These are phyloP conservation scores for Uronychia setigera DNA, from an alignment of 73 alveolate genomes.

Conservation along the genomic window DNA sequence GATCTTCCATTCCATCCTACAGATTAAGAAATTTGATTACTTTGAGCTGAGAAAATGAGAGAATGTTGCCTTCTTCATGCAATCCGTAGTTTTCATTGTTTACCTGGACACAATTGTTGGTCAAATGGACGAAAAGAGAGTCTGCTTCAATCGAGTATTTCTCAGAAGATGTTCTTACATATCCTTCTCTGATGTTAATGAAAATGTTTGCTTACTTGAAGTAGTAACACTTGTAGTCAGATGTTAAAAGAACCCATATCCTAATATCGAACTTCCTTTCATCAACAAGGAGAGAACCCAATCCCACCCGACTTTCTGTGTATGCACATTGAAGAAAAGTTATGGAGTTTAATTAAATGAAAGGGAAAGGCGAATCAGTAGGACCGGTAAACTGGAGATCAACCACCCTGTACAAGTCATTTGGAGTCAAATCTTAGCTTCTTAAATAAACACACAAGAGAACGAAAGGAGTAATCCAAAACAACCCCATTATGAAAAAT, in stretches of 20 bases:
- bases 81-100: neutral
- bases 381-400: no score
- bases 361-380: no score
- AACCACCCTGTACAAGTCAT: no score
- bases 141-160: conserved; percentile 39
- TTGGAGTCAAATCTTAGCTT: no score
- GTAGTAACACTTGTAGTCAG: conserved; percentile 43
- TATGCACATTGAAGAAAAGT: no score
- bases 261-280: conserved; percentile 76
- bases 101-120: conserved; percentile 77
- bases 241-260: conserved; percentile 59
- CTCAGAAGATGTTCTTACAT: conserved; percentile 32
- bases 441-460: no score
- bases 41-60: neutral
- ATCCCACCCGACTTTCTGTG: no score
- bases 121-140: conserved; percentile 77
- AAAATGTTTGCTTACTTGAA: conserved; percentile 8
- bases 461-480: no score
- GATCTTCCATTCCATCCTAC: neutral
- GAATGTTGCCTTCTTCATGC: conserved; percentile 43
- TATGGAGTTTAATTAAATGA: no score
- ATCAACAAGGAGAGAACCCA: conserved; percentile 62
- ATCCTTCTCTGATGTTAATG: conserved; percentile 9
- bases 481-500: no score
- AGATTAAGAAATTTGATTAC: conserved; percentile 8